Conservation (phyloP, 805 yeast genomes). For the Alloascoidea africana region DNA sequence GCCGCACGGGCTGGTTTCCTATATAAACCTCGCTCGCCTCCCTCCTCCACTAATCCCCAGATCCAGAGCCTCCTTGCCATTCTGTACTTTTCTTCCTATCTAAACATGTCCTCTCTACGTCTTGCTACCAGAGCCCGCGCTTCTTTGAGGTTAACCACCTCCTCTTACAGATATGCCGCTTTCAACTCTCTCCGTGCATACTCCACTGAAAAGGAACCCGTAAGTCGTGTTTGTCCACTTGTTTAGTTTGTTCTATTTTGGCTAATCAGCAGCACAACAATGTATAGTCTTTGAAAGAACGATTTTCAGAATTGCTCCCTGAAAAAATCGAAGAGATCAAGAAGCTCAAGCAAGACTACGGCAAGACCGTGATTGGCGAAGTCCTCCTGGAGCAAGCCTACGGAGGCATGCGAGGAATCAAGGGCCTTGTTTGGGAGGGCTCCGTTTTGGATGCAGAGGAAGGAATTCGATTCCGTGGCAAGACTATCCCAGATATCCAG, state of each 20-base stretch:
- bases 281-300: conserved; percentile 59
- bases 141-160: not conserved
- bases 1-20: too few species aligned
- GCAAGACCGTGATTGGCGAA: conserved; percentile 62
- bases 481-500: conserved; percentile 69
- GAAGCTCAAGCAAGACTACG: conserved; percentile 79
- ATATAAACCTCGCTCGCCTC: too few species aligned
- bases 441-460: conserved; percentile 74
- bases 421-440: conserved; percentile 81
- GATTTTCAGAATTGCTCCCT: conserved; percentile 86
- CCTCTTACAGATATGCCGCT: not conserved
- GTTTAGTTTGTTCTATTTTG: not conserved
- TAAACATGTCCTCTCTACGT: too few species aligned
- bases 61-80: too few species aligned
- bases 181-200: not conserved
- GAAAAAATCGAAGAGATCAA: conserved; percentile 85
- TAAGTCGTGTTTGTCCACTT: not conserved
- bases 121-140: not conserved
- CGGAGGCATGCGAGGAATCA: conserved; percentile 87
- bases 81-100: too few species aligned
- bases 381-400: conserved; percentile 67
- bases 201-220: conserved; percentile 2
- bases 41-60: too few species aligned
- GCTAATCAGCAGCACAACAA: not conserved
- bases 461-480: conserved; percentile 79